Percentiles rank a stretch among this genome's conserved stretches.
Conservation (phyloP, 1,284 basidiomycete species). For the Mycosarcoma mackinlayi region DNA sequence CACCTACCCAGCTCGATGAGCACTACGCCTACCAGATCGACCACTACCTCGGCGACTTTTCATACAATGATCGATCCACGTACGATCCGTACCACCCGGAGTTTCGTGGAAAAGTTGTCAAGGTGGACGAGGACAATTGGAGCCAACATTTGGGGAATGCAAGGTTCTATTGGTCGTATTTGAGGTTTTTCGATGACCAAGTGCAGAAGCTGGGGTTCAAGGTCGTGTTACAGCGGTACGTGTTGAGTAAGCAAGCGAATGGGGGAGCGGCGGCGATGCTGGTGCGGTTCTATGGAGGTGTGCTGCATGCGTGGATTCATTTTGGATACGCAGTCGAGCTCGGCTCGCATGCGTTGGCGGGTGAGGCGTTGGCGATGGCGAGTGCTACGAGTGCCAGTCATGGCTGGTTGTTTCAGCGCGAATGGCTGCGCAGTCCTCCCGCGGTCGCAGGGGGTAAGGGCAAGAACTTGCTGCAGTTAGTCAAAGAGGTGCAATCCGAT, state of each 20-base stretch:
- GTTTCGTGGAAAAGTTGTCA: not conserved
- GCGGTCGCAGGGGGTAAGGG: not conserved
- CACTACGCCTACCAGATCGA: slow-evolving; percentile 22
- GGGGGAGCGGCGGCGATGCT: slow-evolving; percentile 15
- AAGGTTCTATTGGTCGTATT: slow-evolving; percentile 48
- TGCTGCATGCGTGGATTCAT: slow-evolving; percentile 67
- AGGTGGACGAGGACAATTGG: slow-evolving; percentile 44
- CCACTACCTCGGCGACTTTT: slow-evolving; percentile 28
- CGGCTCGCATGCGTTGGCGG: slow-evolving; percentile 49
- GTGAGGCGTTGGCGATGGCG: slow-evolving; percentile 61
- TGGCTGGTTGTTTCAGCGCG: slow-evolving; percentile 23
- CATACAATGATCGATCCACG: slow-evolving; percentile 14
- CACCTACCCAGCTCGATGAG: slow-evolving; percentile 6
- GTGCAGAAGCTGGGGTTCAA: slow-evolving; percentile 6
- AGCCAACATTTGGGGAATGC: slow-evolving; percentile 31
- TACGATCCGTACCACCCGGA: slow-evolving; percentile 22
- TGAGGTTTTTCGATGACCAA: slow-evolving; percentile 41
- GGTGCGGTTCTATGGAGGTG: slow-evolving; percentile 60
- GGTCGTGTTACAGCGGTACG: slow-evolving; percentile 24
- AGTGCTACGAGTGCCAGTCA: slow-evolving; percentile 11
- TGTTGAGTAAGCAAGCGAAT: slow-evolving; percentile 41
- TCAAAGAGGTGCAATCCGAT: slow-evolving; percentile 22
- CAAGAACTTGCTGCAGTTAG: slow-evolving; percentile 14
- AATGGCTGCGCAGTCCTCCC: slow-evolving; percentile 9
- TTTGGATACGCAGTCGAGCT: slow-evolving; percentile 67